A percentile compares a stretch with the other conserved stretches of the same genome.
phyloP scores from a whole-genome alignment of 2,329 filamentous ascomycete genomes.

The Apiospora koreana region DNA sequence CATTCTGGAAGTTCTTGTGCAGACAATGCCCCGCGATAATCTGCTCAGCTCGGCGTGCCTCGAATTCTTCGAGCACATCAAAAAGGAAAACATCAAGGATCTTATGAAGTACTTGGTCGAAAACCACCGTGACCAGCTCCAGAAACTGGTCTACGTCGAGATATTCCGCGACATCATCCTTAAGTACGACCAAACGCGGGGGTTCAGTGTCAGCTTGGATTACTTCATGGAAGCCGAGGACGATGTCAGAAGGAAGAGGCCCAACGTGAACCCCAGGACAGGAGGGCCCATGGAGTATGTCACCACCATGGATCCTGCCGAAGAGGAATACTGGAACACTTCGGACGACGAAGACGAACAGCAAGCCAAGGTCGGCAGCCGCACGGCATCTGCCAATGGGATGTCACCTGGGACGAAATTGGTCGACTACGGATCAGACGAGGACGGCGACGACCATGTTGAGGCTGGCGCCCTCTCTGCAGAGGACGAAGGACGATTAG shows the following conservation, averaged over 20 bases:
- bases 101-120: constrained; percentile 83
- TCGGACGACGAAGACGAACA: constrained; percentile 82
- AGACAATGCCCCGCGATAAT: constrained; percentile 90
- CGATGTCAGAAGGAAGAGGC: constrained; percentile 45
- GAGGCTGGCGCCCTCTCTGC: constrained; percentile 44
- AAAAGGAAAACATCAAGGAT: constrained; percentile 77
- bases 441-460: constrained; percentile 71
- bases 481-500: constrained; percentile 26
- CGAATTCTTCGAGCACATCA: constrained; percentile 91
- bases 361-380: constrained; percentile 34
- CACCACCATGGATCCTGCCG: constrained; percentile 68
- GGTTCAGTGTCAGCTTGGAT: constrained; percentile 65
- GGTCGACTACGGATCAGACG: constrained; percentile 92
- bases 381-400: constrained; percentile 56
- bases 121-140: constrained; percentile 76
- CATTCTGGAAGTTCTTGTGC: constrained; percentile 79
- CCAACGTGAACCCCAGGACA: constrained; percentile 51
- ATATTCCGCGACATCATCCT: constrained; percentile 77
- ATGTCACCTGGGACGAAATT: constrained; percentile 66
- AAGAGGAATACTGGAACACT: constrained; percentile 93
- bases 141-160: constrained; percentile 77
- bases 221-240: constrained; percentile 74
- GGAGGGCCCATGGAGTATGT: constrained; percentile 70
- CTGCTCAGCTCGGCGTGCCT: constrained; percentile 90
- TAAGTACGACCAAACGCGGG: constrained; percentile 78